Conservation (phyloP, 2,329 filamentous ascomycete genomes). For the Diaporthe humulicola region DNA sequence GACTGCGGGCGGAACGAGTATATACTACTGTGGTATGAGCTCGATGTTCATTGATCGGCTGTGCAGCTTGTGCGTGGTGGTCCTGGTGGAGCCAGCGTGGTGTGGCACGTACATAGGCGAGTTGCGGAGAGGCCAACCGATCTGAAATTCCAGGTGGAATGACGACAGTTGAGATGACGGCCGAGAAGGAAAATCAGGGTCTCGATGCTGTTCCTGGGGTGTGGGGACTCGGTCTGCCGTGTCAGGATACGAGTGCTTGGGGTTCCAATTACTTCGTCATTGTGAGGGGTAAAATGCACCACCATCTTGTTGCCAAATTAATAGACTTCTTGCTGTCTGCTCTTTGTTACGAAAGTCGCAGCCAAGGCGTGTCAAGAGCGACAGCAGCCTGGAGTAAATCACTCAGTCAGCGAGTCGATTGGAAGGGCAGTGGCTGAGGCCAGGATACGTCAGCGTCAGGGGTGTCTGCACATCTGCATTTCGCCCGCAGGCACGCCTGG, state of each 20-base stretch:
- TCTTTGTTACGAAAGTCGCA: slow-evolving; percentile 9
- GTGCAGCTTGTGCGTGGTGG: background rate
- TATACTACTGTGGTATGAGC: too few species aligned
- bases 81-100: background rate
- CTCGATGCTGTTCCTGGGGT: background rate
- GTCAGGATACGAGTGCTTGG: slow-evolving; percentile 2
- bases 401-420: background rate
- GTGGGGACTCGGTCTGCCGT: background rate
- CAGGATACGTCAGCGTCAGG: slow-evolving; percentile 21
- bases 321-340: background rate
- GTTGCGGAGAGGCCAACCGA: slow-evolving; percentile 29
- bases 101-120: background rate
- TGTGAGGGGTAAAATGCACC: slow-evolving; percentile 3
- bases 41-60: background rate
- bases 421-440: slow-evolving; percentile 18
- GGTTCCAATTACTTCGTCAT: background rate
- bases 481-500: background rate
- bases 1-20: background rate
- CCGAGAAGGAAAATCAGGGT: slow-evolving; percentile 23
- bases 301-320: background rate
- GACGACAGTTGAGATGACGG: slow-evolving; percentile 8
- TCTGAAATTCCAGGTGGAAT: slow-evolving; percentile 15
- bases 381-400: slow-evolving; percentile 1
- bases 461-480: slow-evolving; percentile 4
- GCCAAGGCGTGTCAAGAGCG: slow-evolving; percentile 15